Percentiles rank a stretch among this genome's conserved stretches.
These are phyloP conservation scores for Panicum hallii DNA, from an alignment of 202 grass and related monocot genomes.

Conservation along the genomic window DNA sequence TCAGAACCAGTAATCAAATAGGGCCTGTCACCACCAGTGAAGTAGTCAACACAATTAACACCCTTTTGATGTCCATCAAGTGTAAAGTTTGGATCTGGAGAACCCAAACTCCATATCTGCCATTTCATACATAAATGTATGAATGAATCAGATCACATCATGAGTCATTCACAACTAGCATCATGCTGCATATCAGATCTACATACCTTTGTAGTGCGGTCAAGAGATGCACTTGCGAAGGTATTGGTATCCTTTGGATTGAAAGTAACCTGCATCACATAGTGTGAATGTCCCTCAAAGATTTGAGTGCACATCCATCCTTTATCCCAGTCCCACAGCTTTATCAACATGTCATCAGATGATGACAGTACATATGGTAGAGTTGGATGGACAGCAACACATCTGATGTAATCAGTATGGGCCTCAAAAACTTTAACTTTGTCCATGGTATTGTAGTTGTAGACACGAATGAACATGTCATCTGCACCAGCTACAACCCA, in stretches of 20 bases:
- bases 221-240: conserved; percentile 87
- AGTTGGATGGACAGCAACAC: conserved; percentile 87
- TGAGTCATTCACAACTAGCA: conserved; percentile 27
- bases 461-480: conserved; percentile 89
- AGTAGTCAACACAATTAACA: conserved; percentile 93
- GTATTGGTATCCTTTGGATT: conserved; percentile 91
- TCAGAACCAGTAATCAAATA: conserved; percentile 93
- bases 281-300: conserved; percentile 91
- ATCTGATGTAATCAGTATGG: conserved; percentile 91
- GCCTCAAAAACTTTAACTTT: conserved; percentile 96
- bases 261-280: conserved; percentile 93
- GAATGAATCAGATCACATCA: conserved; percentile 23
- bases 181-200: not conserved
- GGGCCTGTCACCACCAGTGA: conserved; percentile 85
- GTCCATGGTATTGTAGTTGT: conserved; percentile 98
- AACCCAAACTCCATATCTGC: conserved; percentile 92
- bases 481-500: conserved; percentile 99
- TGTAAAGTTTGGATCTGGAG: conserved; percentile 89
- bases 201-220: conserved; percentile 82
- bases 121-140: conserved; percentile 36
- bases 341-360: conserved; percentile 95
- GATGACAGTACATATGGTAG: conserved; percentile 87
- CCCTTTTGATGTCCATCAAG: conserved; percentile 88
- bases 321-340: conserved; percentile 93
- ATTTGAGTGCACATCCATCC: conserved; percentile 91